These are phyloP conservation scores for Solanum hybrid DNA, from an alignment of 305 asterid genomes.

Conservation along the genomic window DNA sequence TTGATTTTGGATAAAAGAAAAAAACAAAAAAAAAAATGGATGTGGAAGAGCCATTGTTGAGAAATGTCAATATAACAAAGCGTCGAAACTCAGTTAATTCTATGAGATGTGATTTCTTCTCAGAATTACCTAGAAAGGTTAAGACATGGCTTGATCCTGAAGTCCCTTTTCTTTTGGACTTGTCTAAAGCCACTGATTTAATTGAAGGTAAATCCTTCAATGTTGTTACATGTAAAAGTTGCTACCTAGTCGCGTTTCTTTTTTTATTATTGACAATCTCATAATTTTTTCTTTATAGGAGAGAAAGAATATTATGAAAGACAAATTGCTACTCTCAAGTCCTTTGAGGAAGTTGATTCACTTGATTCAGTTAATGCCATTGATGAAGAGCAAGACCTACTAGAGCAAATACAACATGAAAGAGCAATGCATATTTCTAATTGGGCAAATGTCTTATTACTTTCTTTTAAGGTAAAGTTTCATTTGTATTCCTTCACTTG, in stretches of 20 bases:
- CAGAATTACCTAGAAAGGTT: conserved; percentile 57
- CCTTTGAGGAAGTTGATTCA: conserved; percentile 74
- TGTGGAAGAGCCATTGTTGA: conserved; percentile 34
- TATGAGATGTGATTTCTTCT: conserved; percentile 50
- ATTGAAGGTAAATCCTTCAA: conserved; percentile 32
- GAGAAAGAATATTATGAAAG: conserved; percentile 72
- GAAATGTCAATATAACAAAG: not conserved
- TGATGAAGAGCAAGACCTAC: conserved; percentile 40
- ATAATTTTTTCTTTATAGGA: conserved; percentile 16
- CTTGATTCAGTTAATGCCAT: conserved; percentile 27
- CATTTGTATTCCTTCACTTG: not conserved
- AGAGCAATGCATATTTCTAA: conserved; percentile 71
- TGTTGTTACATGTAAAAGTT: not conserved
- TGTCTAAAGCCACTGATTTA: conserved; percentile 32
- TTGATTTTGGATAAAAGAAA: not conserved
- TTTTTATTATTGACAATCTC: not conserved
- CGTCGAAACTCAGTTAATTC: conserved; percentile 17
- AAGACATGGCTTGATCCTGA: conserved; percentile 49
- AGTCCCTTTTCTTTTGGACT: conserved; percentile 31
- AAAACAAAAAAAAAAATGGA: conserved; percentile 20
- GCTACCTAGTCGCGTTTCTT: not conserved
- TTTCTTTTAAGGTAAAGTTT: conserved; percentile 51
- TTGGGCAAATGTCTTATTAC: conserved; percentile 66
- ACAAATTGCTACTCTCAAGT: conserved; percentile 63
- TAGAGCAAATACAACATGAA: conserved; percentile 51